These are phyloP conservation scores for Pezicula carpinea DNA, from an alignment of 2,329 filamentous ascomycete species.

Conservation along the genomic window DNA sequence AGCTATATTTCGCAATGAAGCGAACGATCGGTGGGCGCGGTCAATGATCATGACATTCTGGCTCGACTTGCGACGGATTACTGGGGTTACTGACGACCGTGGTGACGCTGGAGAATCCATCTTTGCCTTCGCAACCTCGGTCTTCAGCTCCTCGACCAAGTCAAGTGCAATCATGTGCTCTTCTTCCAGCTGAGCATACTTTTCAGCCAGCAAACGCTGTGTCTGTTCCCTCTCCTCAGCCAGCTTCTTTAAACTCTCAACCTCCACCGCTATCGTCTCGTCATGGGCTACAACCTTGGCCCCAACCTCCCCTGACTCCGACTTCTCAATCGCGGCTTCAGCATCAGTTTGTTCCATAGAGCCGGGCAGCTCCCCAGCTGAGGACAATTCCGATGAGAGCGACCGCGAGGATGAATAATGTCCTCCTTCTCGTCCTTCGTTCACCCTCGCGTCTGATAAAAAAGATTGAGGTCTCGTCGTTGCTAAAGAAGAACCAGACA, in stretches of 20 bases:
- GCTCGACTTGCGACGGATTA: slow-evolving; percentile 89
- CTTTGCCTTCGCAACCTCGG: slow-evolving; percentile 76
- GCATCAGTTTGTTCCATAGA: slow-evolving; percentile 59
- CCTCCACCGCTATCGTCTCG: slow-evolving; percentile 54
- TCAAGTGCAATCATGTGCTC: slow-evolving; percentile 78
- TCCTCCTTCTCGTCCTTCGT: slow-evolving; percentile 62
- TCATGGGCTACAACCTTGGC: slow-evolving; percentile 32
- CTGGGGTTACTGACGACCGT: slow-evolving; percentile 63
- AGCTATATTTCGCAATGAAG: slow-evolving; percentile 83
- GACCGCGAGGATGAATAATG: slow-evolving; percentile 79
- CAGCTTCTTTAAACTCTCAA: slow-evolving; percentile 65
- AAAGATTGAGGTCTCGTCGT: slow-evolving; percentile 69
- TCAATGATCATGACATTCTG: slow-evolving; percentile 85
- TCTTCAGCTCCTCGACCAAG: slow-evolving; percentile 87
- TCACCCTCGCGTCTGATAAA: slow-evolving; percentile 72
- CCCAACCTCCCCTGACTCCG: slow-evolving; percentile 17
- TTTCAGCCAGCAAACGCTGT: slow-evolving; percentile 67
- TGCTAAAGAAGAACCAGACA: slow-evolving; percentile 45
- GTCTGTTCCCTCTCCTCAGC: slow-evolving; percentile 73
- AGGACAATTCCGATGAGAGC: slow-evolving; percentile 90
- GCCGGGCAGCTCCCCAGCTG: slow-evolving; percentile 70
- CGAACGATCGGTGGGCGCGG: slow-evolving; percentile 85
- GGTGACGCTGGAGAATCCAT: slow-evolving; percentile 48
- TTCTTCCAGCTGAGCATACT: slow-evolving; percentile 77
- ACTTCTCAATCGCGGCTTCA: slow-evolving; percentile 42